Conservation (phyloP, 306 rosid species). For the Carpinus viminea region DNA sequence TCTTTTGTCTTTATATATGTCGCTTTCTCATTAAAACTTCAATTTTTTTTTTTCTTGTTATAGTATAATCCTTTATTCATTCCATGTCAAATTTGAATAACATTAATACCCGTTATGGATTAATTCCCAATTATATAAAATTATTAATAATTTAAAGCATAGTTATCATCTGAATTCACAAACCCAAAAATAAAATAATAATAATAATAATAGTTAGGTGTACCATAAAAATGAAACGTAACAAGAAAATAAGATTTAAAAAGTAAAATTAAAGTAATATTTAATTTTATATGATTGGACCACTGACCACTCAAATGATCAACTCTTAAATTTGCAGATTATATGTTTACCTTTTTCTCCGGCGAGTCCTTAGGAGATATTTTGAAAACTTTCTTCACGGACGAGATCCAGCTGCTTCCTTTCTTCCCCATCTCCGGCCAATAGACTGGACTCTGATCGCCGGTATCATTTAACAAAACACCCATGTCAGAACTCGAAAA, state of each 20-base stretch:
- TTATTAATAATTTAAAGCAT: neutral
- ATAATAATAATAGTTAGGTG: neutral
- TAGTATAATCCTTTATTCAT: too few species aligned
- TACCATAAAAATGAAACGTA: neutral
- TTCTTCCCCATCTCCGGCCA: constrained; percentile 79
- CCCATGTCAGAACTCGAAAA: constrained; percentile 20
- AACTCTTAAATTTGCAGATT: neutral
- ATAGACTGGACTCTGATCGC: constrained; percentile 29
- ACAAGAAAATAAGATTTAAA: neutral
- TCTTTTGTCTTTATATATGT: neutral
- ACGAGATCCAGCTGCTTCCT: constrained; percentile 79
- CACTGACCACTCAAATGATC: neutral
- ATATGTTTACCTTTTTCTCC: constrained; percentile 55
- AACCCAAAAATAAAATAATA: too few species aligned
- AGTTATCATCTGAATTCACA: neutral
- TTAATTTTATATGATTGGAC: neutral
- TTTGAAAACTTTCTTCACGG: constrained; percentile 86
- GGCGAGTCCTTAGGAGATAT: constrained; percentile 63
- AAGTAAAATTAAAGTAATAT: neutral
- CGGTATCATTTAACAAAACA: constrained; percentile 18
- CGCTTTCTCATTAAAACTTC: neutral
- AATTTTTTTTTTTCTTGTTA: neutral
- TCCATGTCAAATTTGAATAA: too few species aligned
- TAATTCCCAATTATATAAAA: neutral
- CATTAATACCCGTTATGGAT: too few species aligned